Evolutionary conservation across 139 green algal species (phyloP).

Genomic region (Coelastrella sp.): DNA sequence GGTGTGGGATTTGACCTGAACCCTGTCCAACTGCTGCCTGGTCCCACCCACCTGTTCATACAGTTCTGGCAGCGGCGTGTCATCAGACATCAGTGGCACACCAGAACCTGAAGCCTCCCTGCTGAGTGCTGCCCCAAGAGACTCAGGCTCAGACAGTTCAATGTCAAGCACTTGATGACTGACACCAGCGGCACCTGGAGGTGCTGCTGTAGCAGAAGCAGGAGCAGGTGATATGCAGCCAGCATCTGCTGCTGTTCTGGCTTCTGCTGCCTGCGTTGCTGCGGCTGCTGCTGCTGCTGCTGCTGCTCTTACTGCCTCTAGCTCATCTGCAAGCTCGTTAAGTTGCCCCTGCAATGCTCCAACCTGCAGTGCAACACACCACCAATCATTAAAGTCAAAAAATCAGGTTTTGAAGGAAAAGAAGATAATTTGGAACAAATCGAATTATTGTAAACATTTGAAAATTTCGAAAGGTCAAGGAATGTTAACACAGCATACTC

Average conservation of each 20-base stretch:
- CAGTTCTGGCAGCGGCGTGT: slow-evolving; percentile 16
- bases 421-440: too few relatives aligned
- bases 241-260: not conserved
- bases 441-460: too few relatives aligned
- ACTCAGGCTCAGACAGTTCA: not conserved
- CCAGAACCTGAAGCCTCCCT: not conserved
- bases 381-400: too few relatives aligned
- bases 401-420: too few relatives aligned
- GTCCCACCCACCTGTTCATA: not conserved
- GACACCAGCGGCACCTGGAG: not conserved
- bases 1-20: too few relatives aligned
- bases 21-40: too few relatives aligned
- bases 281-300: slow-evolving; percentile 19
- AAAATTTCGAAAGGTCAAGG: too few relatives aligned
- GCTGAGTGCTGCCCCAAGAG: not conserved
- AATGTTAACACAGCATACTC: too few relatives aligned
- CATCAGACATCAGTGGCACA: slow-evolving; percentile 24
- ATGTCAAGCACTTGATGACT: not conserved
- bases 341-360: slow-evolving; percentile 8
- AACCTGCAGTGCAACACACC: not conserved
- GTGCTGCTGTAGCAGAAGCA: not conserved
- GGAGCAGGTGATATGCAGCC: not conserved
- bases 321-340: slow-evolving; percentile 13
- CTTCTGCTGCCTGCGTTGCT: not conserved
- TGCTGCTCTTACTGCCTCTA: slow-evolving; percentile 7